Evolutionary conservation across 2,329 filamentous ascomycete species (phyloP), one percentile per base, ranked within the genome.

Genomic region (Diaporthe humulicola): DNA sequence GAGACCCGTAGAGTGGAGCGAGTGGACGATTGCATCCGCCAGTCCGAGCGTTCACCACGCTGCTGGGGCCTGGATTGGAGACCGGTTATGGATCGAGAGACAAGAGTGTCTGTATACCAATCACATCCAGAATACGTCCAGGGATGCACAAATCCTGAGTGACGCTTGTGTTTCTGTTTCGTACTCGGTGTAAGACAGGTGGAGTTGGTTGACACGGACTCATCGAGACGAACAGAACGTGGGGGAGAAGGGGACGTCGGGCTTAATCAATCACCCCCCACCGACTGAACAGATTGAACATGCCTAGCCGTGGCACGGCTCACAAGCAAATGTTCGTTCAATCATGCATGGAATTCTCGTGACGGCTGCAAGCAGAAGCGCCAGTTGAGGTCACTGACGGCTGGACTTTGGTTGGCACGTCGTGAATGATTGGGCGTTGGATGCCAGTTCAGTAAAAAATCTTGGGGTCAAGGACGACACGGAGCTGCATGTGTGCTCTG

Each of bases 281-380:
- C 56, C 4, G 54, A 36, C 30, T 17, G 4, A 48, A 6, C n/a
- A 42, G n/a, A 15, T n/a, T n/a, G n/a, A n/a, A n/a, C n/a, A n/a
- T n/a, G n/a, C n/a, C n/a, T n/a, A 4, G 3, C 28, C 9, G 17
- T n/a, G 5, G 10, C 33, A 17, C 14, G 10, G 25, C 28, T 33
- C 60, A 3, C 19, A 8, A 12, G 28, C 40, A 48, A 33, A 36
- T 19, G 36, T 4, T 33, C 2, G 28, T n/a, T 9, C 7, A 25
- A 22, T 12, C 60, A 45, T 45, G 40, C 60, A 64, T 5, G 56
- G 6, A 30, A n/a, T 66, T 33, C 9, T 64, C 40, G 60, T 64
- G 25, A 48, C 42, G 28, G 60, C 40, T 45, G 60, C 60, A 33
- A 33, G 42, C 19, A 66, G 60, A 48, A 66, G 38, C 58, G 38